phyloP scores from a whole-genome alignment of 345 rosid species.

The Mangifera indica region DNA sequence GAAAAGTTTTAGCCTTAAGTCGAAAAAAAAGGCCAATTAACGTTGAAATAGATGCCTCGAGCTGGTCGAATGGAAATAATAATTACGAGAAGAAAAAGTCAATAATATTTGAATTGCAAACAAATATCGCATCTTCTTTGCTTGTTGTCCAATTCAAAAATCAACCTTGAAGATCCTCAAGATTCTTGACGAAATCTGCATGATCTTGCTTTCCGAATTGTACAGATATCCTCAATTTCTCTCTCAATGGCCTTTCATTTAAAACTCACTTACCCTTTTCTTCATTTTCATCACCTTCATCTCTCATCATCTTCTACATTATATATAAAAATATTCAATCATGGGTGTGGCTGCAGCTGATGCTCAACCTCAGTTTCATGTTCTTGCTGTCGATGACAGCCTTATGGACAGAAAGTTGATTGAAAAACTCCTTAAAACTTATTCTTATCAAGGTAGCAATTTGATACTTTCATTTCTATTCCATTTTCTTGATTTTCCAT shows the following conservation, averaged over 20 bases:
- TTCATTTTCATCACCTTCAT: conserved; percentile 6
- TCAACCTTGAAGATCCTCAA: conserved; percentile 35
- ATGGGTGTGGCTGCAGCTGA: conserved; percentile 40
- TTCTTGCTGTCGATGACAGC: conserved; percentile 94
- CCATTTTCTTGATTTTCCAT: too few species aligned
- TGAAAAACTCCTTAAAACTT: conserved; percentile 82
- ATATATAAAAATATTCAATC: neutral
- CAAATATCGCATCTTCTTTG: conserved; percentile 29
- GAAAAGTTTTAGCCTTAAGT: too few species aligned
- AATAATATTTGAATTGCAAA: conserved; percentile 4
- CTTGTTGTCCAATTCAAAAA: conserved; percentile 32
- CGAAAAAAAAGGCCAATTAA: neutral
- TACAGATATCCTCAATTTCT: conserved; percentile 38
- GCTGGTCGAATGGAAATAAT: conserved; percentile 17
- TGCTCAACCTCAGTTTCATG: conserved; percentile 58
- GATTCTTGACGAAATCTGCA: conserved; percentile 54
- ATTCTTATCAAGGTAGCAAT: conserved; percentile 70
- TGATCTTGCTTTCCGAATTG: conserved; percentile 72
- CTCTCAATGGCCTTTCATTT: conserved; percentile 27
- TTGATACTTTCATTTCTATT: neutral
- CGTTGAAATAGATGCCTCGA: too few species aligned
- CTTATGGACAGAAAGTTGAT: conserved; percentile 74
- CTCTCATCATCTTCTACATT: conserved; percentile 2
- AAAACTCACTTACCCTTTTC: conserved; percentile 21
- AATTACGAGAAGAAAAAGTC: neutral